A percentile compares a stretch with the other conserved stretches of the same genome.
Conservation (phyloP, 768 basidiomycete species). For the Omphalotus guepiniiformis region DNA sequence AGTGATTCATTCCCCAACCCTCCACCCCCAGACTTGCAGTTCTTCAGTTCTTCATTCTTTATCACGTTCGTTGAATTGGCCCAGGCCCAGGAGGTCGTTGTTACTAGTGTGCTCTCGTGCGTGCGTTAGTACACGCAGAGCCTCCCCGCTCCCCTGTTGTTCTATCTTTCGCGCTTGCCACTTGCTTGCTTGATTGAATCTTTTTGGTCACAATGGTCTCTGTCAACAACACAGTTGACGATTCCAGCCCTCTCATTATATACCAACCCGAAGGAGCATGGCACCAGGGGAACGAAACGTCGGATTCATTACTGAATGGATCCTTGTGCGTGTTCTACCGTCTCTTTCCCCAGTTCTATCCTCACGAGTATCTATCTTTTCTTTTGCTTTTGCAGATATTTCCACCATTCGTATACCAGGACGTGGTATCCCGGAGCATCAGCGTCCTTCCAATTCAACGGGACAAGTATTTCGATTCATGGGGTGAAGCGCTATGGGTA, state of each 20-base stretch:
- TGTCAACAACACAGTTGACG: slow-evolving; percentile 8
- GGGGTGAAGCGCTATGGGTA: slow-evolving; percentile 29
- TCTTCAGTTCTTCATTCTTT: too few relatives aligned
- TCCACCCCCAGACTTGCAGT: too few relatives aligned
- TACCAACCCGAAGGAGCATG: slow-evolving; percentile 7
- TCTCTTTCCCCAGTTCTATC: slow-evolving; percentile 20
- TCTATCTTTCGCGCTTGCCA: too few relatives aligned
- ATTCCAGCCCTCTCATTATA: slow-evolving; percentile 7
- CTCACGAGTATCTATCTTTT: slow-evolving; percentile 17
- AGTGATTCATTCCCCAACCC: too few relatives aligned
- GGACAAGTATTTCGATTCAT: slow-evolving; percentile 27
- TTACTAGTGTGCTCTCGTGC: too few relatives aligned
- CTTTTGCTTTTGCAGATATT: slow-evolving; percentile 23
- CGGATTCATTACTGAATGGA: not conserved
- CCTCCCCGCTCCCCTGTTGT: too few relatives aligned
- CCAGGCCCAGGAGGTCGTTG: too few relatives aligned
- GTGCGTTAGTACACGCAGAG: too few relatives aligned
- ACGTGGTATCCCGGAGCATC: slow-evolving; percentile 22
- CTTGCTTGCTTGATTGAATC: too few relatives aligned
- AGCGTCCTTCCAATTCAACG: slow-evolving; percentile 26
- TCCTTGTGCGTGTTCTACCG: not conserved
- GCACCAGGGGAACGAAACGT: not conserved
- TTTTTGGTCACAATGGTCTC: slow-evolving; percentile 17
- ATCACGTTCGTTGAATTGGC: too few relatives aligned
- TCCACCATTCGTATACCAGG: slow-evolving; percentile 22